Percentiles rank a stretch among this genome's conserved stretches.
phyloP scores from a whole-genome alignment of 805 yeast species.

The Candida parachauliodes region DNA sequence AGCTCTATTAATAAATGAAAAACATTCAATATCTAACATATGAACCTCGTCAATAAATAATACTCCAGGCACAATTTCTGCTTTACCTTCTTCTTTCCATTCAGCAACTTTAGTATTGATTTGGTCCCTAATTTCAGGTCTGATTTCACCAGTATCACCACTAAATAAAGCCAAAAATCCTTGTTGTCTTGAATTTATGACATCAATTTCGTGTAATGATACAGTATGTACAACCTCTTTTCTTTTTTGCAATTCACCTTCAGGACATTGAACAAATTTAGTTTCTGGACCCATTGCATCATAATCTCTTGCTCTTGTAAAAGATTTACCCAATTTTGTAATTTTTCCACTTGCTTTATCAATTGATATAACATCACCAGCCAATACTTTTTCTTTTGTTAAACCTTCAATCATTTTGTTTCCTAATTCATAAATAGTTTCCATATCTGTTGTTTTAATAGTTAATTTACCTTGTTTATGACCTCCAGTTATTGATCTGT shows the following conservation, averaged over 20 bases:
- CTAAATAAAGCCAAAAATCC: conserved; percentile 94
- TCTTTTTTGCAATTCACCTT: conserved; percentile 95
- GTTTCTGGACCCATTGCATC: conserved; percentile 99
- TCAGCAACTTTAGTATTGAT: conserved; percentile 95
- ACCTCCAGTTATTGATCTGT: conserved; percentile 92
- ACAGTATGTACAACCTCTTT: conserved; percentile 96
- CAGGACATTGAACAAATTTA: conserved; percentile 96
- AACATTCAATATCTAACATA: conserved; percentile 96
- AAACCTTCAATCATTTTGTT: conserved; percentile 92
- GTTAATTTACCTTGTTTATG: conserved; percentile 98
- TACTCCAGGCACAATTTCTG: conserved; percentile 96
- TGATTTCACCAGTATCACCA: conserved; percentile 96
- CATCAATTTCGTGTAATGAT: conserved; percentile 96
- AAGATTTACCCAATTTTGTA: conserved; percentile 91
- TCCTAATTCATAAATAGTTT: conserved; percentile 93
- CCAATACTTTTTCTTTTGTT: conserved; percentile 90
- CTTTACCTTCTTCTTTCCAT: conserved; percentile 99
- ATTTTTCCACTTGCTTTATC: conserved; percentile 95
- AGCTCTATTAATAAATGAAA: conserved; percentile 93
- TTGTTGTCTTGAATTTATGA: conserved; percentile 94
- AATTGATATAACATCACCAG: conserved; percentile 94
- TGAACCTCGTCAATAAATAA: conserved; percentile 97
- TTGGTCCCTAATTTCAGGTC: conserved; percentile 93
- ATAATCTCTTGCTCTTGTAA: conserved; percentile 93
- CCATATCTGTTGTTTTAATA: conserved; percentile 97